Percentiles rank a stretch among this genome's conserved stretches.
These are phyloP conservation scores for Cercospora zeae-maydis DNA, from an alignment of 2,329 filamentous ascomycete species.

Conservation along the genomic window DNA sequence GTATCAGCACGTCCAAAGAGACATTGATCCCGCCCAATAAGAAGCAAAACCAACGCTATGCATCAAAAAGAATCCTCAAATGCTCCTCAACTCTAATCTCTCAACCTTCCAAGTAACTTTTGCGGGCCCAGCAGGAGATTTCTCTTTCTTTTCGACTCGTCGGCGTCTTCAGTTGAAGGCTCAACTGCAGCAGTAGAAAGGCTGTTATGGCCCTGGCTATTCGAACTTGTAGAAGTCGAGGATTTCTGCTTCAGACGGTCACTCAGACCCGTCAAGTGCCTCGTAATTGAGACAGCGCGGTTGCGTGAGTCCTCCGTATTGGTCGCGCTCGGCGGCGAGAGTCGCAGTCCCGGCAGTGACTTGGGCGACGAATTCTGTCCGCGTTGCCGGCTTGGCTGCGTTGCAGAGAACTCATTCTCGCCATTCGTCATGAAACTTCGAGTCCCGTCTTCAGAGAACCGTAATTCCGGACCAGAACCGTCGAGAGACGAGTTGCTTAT, in stretches of 20 bases:
- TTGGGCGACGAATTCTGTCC: constrained; percentile 7
- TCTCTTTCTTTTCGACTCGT: constrained; percentile 40
- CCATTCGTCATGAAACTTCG: background rate
- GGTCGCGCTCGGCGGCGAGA: background rate
- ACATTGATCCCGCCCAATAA: background rate
- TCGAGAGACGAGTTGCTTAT: constrained; percentile 24
- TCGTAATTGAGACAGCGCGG: constrained; percentile 29
- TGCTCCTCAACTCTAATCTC: constrained; percentile 25
- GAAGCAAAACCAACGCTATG: constrained; percentile 1
- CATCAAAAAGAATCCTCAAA: background rate
- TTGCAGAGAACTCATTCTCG: background rate
- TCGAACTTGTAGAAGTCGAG: background rate
- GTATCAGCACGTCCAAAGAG: constrained; percentile 1
- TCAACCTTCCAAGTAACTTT: constrained; percentile 40
- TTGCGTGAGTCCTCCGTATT: constrained; percentile 14
- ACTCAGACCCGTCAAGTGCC: constrained; percentile 33
- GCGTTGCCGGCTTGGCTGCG: background rate
- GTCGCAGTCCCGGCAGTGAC: constrained; percentile 1
- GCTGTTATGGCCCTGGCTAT: constrained; percentile 7
- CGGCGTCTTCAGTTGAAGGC: constrained; percentile 25
- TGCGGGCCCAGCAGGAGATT: constrained; percentile 43
- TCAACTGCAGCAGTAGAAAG: constrained; percentile 4
- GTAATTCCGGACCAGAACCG: constrained; percentile 21
- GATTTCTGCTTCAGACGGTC: constrained; percentile 28
- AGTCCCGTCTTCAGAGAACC: constrained; percentile 5